Percentiles rank a stretch among this genome's conserved stretches.
These are phyloP conservation scores for Cucurbita maxima DNA, from an alignment of 306 rosid genomes.

Conservation along the genomic window DNA sequence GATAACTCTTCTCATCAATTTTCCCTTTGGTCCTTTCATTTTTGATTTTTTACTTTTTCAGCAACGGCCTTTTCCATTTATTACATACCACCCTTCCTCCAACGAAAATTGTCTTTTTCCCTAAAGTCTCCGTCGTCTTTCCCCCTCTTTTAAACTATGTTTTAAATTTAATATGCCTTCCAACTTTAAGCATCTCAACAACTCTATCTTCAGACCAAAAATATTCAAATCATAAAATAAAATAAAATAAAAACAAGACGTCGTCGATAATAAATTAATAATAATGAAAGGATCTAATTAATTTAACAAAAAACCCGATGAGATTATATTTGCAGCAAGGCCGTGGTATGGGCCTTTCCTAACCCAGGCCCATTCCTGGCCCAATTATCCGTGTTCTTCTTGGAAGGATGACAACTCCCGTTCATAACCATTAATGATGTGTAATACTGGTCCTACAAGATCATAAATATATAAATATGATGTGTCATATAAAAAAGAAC, in stretches of 20 bases:
- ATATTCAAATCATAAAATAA: not conserved
- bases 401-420: not conserved
- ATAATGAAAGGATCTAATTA: not conserved
- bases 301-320: not conserved
- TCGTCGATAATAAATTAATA: not conserved
- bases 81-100: not conserved
- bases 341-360: not conserved
- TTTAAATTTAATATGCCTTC: not conserved
- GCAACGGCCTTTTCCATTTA: not conserved
- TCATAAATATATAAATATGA: not conserved
- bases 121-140: not conserved
- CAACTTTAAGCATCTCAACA: slow-evolving; percentile 2
- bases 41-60: not conserved
- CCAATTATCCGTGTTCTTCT: not conserved
- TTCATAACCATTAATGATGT: not conserved
- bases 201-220: not conserved
- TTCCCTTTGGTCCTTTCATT: slow-evolving; percentile 1
- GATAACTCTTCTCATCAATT: not conserved
- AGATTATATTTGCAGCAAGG: not conserved
- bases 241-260: not conserved
- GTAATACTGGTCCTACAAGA: not conserved
- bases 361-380: not conserved
- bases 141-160: not conserved
- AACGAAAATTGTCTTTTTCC: not conserved
- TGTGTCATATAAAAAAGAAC: not conserved